Evolutionary conservation across 106 monocot species (phyloP), one percentile per base, ranked within the genome.

Genomic region (Iris macrosiphon): DNA sequence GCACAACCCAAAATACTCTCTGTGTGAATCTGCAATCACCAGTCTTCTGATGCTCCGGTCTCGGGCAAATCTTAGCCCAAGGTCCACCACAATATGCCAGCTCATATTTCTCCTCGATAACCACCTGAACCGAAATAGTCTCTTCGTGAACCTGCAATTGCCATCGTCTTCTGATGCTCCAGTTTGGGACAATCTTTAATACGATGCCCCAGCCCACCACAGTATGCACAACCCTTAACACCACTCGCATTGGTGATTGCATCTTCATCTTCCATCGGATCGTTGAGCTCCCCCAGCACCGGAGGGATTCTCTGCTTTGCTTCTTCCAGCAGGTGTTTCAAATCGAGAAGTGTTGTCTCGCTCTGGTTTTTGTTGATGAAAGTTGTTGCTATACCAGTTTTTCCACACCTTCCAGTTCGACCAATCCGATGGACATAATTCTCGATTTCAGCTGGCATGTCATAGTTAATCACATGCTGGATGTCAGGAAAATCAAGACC

Each of bases 331-430:
- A 95, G 45, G 52, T 95, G 89, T 52, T 95, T 95, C 57, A 95
- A 47, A 60, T 95, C 94, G 17, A 95, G 76, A 15, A 95, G 73
- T 0, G 94, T 96, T 0, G 95, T 95, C 67, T 89, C 94, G 2
- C 78, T 89, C 55, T 94, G 95, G 76, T 89, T 95, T 74, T 95
- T 95, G 89, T 95, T 95, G 53, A 94, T 94, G 64, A 95, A 95
- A 0, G 89, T 95, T 4, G 85, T 95, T 3, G 95, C 89, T 20
- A 89, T 95, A 16, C 89, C 89, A 3, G 89, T 95, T 59, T 83
- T 94, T 21, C 94, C 94, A 7, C 94, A 94, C 59, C 94, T 68
- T 34, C 94, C 94, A 0, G 94, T 94, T 40, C 94, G 62, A 20
- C 93, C 93, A 21, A 93, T 93, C 33, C 93, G 61, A 47, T 93